Percentiles rank a stretch among this genome's conserved stretches.
These are phyloP conservation scores for Bonia amplexicaulis DNA, from an alignment of 176 grass and related monocot genomes.

Conservation along the genomic window DNA sequence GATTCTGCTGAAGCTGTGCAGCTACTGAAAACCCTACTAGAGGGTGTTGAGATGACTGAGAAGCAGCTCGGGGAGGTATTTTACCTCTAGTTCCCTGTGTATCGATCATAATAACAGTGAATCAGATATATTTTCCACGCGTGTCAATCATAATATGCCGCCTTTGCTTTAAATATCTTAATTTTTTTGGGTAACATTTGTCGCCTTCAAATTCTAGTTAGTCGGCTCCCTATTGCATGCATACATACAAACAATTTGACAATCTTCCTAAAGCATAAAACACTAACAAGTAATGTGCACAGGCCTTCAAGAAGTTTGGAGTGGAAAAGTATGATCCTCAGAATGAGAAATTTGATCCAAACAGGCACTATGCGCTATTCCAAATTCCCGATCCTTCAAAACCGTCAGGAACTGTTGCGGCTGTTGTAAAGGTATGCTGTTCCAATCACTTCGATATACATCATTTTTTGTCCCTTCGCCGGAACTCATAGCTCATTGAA, in stretches of 20 bases:
- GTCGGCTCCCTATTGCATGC: neutral
- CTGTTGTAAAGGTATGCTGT: slow-evolving; percentile 48
- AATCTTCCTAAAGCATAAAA: neutral
- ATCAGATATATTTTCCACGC: neutral
- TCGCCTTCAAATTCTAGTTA: neutral
- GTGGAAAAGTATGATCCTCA: slow-evolving; percentile 52
- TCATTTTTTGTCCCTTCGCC: neutral
- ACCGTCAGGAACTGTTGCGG: slow-evolving; percentile 38
- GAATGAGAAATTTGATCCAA: slow-evolving; percentile 60
- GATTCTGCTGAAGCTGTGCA: slow-evolving; percentile 48
- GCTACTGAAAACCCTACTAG: slow-evolving; percentile 56
- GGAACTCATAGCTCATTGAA: neutral
- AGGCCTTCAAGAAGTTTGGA: slow-evolving; percentile 64
- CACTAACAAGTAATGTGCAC: neutral
- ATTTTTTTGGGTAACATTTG: neutral
- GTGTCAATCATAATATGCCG: neutral
- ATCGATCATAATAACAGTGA: neutral
- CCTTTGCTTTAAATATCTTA: neutral
- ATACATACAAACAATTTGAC: neutral
- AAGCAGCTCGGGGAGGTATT: slow-evolving; percentile 69
- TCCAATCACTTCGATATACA: neutral
- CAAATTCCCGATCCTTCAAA: slow-evolving; percentile 58
- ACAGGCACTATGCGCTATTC: slow-evolving; percentile 49
- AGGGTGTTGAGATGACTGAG: slow-evolving; percentile 64
- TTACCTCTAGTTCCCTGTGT: neutral